Evolutionary conservation across 345 rosid genomes (phyloP), one percentile per base, ranked within the genome.

Genomic region (Hevea brasiliensis): DNA sequence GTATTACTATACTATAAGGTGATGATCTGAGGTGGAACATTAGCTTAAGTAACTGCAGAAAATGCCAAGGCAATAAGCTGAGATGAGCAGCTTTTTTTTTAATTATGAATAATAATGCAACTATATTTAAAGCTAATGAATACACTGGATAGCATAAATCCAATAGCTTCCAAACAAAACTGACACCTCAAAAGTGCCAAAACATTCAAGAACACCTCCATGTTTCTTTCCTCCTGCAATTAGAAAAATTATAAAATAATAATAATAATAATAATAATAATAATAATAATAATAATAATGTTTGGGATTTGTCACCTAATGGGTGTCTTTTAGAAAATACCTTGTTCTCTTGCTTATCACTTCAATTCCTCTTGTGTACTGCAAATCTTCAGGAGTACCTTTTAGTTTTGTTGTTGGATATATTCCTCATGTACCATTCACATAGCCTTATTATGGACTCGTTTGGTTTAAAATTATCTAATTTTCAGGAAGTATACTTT

Each of bases 101-200:
- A n/a, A 55, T 29, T 50, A 29, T 67, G 67, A 53, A n/a, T n/a
- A 77, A 58, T 76, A 72, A 51, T 3, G 29, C 6, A 14, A 48
- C n/a, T n/a, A 26, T 14, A 48, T 48, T 73, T 58, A 15, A 17
- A 55, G 10, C 26, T 26, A 32, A 64, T 20, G 59, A 75, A 75
- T 78, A 37, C 74, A 60, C 20, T 26, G 8, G 6, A 18, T 53
- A 20, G 72, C 76, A 70, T 65, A 51, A 23, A 24, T 78, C 86
- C 86, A 80, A 80, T 40, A 75, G 71, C 79, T 62, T 65, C 59
- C 71, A 80, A 76, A 80, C 86, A 80, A 78, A 80, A 74, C 55
- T 68, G 60, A 53, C 81, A 72, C 82, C 84, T 80, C 78, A 72
- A 77, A 82, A 77, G 64, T 69, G 71, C 64, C 77, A 66, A 71